phyloP scores from a whole-genome alignment of 345 rosid species.

The Arabis hirsuta region DNA sequence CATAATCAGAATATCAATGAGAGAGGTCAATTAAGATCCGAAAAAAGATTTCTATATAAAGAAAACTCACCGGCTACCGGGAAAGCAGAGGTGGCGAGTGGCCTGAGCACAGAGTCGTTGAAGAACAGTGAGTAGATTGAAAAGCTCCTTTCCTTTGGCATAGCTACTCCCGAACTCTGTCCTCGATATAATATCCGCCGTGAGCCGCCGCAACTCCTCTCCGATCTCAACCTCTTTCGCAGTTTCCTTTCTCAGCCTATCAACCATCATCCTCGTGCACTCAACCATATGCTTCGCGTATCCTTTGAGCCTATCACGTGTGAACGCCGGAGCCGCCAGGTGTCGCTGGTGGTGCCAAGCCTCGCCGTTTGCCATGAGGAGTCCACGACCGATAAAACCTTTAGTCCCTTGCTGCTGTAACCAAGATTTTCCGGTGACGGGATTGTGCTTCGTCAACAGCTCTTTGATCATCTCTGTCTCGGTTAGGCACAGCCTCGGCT shows the following conservation, averaged over 20 bases:
- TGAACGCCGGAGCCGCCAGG: constrained; percentile 63
- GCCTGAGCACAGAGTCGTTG: constrained; percentile 83
- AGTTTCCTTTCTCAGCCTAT: constrained; percentile 53
- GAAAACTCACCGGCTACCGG: constrained; percentile 78
- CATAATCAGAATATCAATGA: background rate
- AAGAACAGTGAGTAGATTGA: constrained; percentile 60
- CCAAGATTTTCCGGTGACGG: constrained; percentile 87
- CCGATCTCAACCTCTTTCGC: constrained; percentile 80
- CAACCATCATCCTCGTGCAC: constrained; percentile 66
- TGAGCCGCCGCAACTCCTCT: constrained; percentile 68
- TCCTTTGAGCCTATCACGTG: constrained; percentile 71
- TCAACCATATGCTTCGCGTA: constrained; percentile 87
- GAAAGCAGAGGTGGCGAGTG: constrained; percentile 80
- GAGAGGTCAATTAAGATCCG: background rate
- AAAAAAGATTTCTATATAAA: background rate
- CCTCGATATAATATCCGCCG: constrained; percentile 87
- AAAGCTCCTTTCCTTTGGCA: constrained; percentile 84
- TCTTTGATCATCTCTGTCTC: constrained; percentile 84
- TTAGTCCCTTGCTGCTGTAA: constrained; percentile 86
- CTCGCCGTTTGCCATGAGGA: constrained; percentile 75
- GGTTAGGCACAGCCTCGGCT: constrained; percentile 81
- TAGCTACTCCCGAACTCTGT: constrained; percentile 80
- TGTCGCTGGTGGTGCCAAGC: constrained; percentile 72
- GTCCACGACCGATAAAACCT: constrained; percentile 82
- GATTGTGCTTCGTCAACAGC: constrained; percentile 67